phyloP scores from a whole-genome alignment of 2,329 filamentous ascomycete species.

The Colletotrichum acutatum region DNA sequence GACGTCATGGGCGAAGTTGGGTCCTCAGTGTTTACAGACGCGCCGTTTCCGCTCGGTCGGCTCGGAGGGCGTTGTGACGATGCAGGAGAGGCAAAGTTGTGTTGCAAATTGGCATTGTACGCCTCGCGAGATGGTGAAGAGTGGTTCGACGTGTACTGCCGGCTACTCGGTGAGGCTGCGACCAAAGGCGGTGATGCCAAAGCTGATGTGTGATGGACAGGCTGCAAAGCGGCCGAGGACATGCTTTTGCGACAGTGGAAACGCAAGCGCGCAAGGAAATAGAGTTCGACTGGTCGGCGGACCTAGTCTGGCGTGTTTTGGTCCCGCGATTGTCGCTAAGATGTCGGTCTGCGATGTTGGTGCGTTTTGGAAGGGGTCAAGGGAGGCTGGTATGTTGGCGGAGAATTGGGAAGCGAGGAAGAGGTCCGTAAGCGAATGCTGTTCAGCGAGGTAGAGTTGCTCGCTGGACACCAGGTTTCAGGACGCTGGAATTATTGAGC shows the following conservation, averaged over 20 bases:
- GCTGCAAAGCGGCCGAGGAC: constrained; percentile 70
- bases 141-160: constrained; percentile 63
- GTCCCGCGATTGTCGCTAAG: constrained; percentile 26
- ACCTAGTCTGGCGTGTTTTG: constrained; percentile 32
- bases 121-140: constrained; percentile 64
- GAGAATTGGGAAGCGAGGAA: constrained; percentile 22
- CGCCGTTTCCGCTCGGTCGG: constrained; percentile 62
- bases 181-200: constrained; percentile 60
- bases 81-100: constrained; percentile 58
- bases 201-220: constrained; percentile 63
- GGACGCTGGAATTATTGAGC: constrained; percentile 33
- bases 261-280: constrained; percentile 19
- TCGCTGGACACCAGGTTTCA: constrained; percentile 30
- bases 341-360: constrained; percentile 22
- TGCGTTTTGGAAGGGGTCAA: constrained; percentile 24
- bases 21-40: constrained; percentile 46
- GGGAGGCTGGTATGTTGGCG: constrained; percentile 26
- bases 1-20: constrained; percentile 59
- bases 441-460: constrained; percentile 1
- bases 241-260: constrained; percentile 60
- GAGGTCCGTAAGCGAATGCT: constrained; percentile 11
- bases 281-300: constrained; percentile 22
- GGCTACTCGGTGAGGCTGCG: constrained; percentile 55
- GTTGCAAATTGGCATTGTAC: constrained; percentile 65
- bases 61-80: constrained; percentile 65